Base-by-base conservation (phyloP, 2,329 filamentous ascomycete genomes). In the Pochonia chlamydosporia region DNA sequence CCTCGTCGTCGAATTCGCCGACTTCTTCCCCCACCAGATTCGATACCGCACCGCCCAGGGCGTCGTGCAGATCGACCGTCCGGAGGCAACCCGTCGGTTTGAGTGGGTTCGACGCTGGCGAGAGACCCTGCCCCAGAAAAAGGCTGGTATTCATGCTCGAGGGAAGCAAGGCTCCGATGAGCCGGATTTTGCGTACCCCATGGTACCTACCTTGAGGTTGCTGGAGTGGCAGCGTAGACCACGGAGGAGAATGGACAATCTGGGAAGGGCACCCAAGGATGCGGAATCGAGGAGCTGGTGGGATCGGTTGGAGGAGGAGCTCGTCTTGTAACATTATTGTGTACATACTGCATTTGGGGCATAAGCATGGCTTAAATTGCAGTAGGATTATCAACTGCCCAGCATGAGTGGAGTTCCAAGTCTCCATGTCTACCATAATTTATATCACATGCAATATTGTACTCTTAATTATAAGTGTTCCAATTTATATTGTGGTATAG, bases 11-110 rank as follows among this genome's bases (percentile, higher is more conserved):
- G 65, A 68, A 30, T 67, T 65, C 25, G 44, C 49, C 26, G 60
- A 65, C 30, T 68, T 69, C 54, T 53, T 69, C 35, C 59, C 52
- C 16, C 47, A 50, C 9, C 43, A 57, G 40, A 33, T 69, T 33
- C 49, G 47, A 14, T 68, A 68, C 50, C 63, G 63, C 37, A 63
- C 60, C 3, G 52, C 56, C 4, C 61, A 66, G 33, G 66, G 65
- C 35, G 16, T 53, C 26, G 56, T 67, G 36, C 33, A 42, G 4
- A 49, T 69, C 14, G 11, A 48, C 8, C 57, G 61, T 5, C 50
- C 57, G 24, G 50, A 58, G 14, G 49, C 52, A 16, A 30, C 46
- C 3, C 48, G 25, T 9, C 55, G 59, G 14, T 59, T 57, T 46
- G 44, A 46, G 13, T 64, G 58, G 59, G 26, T 11, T 5, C 35